Conservation (phyloP, 2,329 filamentous ascomycete genomes). For the Myriosclerotinia scirpicola region DNA sequence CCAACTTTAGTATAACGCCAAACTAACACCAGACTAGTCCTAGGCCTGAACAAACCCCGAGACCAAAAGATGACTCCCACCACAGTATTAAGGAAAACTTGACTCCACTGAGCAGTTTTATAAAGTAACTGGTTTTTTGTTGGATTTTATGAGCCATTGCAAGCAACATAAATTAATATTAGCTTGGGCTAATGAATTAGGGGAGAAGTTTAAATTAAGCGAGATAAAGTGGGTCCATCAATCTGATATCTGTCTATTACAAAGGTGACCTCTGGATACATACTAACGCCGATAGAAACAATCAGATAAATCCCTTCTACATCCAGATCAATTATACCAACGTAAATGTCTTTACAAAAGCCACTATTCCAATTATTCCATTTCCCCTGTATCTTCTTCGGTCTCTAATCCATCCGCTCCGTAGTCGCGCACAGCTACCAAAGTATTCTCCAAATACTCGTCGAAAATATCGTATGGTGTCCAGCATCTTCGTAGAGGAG, state of each 20-base stretch:
- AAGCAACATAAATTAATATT: neutral
- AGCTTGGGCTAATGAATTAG: neutral
- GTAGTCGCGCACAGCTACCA: constrained; percentile 7
- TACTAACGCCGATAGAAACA: neutral
- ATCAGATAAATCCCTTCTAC: neutral
- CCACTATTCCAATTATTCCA: neutral
- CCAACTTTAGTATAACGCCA: no score
- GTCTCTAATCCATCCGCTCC: neutral
- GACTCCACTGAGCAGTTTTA: neutral
- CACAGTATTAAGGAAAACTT: neutral
- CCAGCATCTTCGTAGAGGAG: constrained; percentile 14
- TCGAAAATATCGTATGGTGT: constrained; percentile 6
- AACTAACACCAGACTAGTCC: no score
- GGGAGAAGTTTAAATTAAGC: constrained; percentile 3
- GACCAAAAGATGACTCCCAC: neutral
- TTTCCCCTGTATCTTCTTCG: neutral
- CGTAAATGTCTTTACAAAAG: neutral
- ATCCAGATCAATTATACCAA: neutral
- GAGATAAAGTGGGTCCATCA: constrained; percentile 14
- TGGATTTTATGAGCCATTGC: neutral
- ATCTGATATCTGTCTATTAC: neutral
- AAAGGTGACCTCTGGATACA: constrained; percentile 5
- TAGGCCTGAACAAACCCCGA: no score
- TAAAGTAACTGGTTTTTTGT: neutral
- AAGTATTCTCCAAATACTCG: constrained; percentile 1